Conservation (phyloP, 495 filamentous ascomycete genomes). For the Entonaema liquescens region DNA sequence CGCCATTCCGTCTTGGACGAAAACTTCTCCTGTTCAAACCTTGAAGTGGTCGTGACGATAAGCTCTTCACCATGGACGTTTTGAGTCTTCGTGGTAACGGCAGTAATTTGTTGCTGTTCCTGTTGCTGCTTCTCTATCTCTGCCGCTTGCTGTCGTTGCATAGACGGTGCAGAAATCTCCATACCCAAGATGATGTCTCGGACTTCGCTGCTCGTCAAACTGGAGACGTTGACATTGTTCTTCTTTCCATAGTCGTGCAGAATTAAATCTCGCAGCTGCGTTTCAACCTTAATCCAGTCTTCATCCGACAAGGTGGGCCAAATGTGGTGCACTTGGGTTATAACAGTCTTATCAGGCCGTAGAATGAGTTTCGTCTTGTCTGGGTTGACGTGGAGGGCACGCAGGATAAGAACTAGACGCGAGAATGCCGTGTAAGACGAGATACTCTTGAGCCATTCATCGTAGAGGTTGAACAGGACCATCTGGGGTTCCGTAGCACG, state of each 20-base stretch:
- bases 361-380: slow-evolving; percentile 98
- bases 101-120: slow-evolving; percentile 94
- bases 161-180: slow-evolving; percentile 97
- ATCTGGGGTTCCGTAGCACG: slow-evolving; percentile 98
- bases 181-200: slow-evolving; percentile 99
- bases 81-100: slow-evolving; percentile 97
- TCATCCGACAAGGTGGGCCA: slow-evolving; percentile 96
- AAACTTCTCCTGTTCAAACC: slow-evolving; percentile 97
- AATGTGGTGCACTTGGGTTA: slow-evolving; percentile 98
- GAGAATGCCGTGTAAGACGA: slow-evolving; percentile 99
- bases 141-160: slow-evolving; percentile 98
- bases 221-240: slow-evolving; percentile 98
- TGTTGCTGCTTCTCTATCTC: slow-evolving; percentile 99
- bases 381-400: slow-evolving; percentile 95
- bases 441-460: slow-evolving; percentile 98
- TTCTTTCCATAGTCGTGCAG: slow-evolving; percentile 99
- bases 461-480: slow-evolving; percentile 99
- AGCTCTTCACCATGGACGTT: slow-evolving; percentile 98
- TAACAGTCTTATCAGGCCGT: slow-evolving; percentile 97
- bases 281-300: slow-evolving; percentile 99
- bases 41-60: slow-evolving; percentile 95
- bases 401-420: slow-evolving; percentile 90
- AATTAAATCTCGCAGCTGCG: slow-evolving; percentile 93
- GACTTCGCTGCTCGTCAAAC: slow-evolving; percentile 94
- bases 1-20: slow-evolving; percentile 99